Conservation (phyloP, 768 basidiomycete species). For the Mycena haematopus region DNA sequence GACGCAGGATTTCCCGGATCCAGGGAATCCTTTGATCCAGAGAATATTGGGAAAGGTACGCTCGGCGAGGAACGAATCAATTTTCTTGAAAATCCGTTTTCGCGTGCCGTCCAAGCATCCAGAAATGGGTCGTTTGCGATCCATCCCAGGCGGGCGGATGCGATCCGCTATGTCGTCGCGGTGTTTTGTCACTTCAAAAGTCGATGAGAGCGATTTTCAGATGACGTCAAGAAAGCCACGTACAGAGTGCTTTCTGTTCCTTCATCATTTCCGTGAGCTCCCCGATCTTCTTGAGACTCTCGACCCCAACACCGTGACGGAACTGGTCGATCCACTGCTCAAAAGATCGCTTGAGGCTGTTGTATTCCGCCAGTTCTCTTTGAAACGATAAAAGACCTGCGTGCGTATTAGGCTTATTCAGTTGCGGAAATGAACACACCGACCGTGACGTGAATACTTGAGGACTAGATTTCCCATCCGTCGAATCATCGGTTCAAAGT, state of each 20-base stretch:
- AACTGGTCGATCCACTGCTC: constrained; percentile 19
- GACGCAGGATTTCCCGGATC: constrained; percentile 36
- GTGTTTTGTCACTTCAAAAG: constrained; percentile 1
- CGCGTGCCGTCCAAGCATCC: constrained; percentile 30
- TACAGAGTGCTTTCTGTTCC: constrained; percentile 6
- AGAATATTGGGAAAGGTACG: constrained; percentile 39
- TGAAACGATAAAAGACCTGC: constrained; percentile 10
- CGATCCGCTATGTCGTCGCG: neutral
- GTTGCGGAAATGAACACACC: neutral
- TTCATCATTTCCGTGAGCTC: neutral
- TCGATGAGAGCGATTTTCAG: neutral
- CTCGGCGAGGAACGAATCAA: constrained; percentile 41
- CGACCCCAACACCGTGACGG: neutral
- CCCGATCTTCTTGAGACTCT: constrained; percentile 5
- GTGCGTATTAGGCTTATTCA: neutral
- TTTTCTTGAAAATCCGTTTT: constrained; percentile 22
- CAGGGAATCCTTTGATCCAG: constrained; percentile 35
- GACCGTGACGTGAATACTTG: constrained; percentile 16
- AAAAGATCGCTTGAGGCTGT: constrained; percentile 6
- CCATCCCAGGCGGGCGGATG: constrained; percentile 9
- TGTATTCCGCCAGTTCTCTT: constrained; percentile 13
- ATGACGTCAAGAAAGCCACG: neutral
- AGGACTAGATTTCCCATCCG: constrained; percentile 9
- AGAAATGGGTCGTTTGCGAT: constrained; percentile 16
- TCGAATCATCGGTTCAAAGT: constrained; percentile 1